These are phyloP conservation scores for Verticillium isaacii DNA, from an alignment of 2,329 filamentous ascomycete species.

Conservation along the genomic window DNA sequence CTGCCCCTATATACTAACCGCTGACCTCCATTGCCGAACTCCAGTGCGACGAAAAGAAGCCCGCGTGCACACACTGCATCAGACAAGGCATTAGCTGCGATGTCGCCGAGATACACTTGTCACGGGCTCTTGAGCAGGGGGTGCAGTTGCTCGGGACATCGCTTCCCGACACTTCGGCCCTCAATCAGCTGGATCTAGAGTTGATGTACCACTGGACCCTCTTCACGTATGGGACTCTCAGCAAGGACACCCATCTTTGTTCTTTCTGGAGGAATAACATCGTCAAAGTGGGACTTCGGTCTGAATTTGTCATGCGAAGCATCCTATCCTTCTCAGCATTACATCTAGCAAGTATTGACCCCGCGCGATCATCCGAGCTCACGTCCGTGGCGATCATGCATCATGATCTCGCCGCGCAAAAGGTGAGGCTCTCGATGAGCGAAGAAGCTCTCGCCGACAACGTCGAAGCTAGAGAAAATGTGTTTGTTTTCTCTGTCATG, in stretches of 20 bases:
- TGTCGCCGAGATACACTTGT: slow-evolving; percentile 14
- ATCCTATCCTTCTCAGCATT: slow-evolving; percentile 44
- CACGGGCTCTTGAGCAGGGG: neutral
- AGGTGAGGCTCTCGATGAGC: neutral
- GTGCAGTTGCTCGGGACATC: neutral
- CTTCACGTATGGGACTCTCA: slow-evolving; percentile 16
- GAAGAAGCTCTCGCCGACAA: neutral
- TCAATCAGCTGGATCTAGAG: slow-evolving; percentile 41
- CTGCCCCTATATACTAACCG: neutral
- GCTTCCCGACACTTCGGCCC: slow-evolving; percentile 1
- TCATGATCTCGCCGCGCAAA: neutral
- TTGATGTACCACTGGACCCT: slow-evolving; percentile 48
- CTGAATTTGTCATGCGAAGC: slow-evolving; percentile 42
- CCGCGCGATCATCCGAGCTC: slow-evolving; percentile 9
- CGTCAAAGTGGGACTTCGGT: slow-evolving; percentile 39
- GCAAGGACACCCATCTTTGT: slow-evolving; percentile 27
- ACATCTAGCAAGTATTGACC: slow-evolving; percentile 34
- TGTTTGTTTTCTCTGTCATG: neutral
- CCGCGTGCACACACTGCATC: slow-evolving; percentile 33
- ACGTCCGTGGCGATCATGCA: neutral
- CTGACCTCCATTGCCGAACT: neutral
- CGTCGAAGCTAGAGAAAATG: neutral
- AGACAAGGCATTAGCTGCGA: slow-evolving; percentile 33
- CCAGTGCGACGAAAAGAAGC: slow-evolving; percentile 34
- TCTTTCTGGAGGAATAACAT: slow-evolving; percentile 42